Base-by-base conservation (phyloP, 2,329 filamentous ascomycete species). In the Aspergillus quadrilineatus region DNA sequence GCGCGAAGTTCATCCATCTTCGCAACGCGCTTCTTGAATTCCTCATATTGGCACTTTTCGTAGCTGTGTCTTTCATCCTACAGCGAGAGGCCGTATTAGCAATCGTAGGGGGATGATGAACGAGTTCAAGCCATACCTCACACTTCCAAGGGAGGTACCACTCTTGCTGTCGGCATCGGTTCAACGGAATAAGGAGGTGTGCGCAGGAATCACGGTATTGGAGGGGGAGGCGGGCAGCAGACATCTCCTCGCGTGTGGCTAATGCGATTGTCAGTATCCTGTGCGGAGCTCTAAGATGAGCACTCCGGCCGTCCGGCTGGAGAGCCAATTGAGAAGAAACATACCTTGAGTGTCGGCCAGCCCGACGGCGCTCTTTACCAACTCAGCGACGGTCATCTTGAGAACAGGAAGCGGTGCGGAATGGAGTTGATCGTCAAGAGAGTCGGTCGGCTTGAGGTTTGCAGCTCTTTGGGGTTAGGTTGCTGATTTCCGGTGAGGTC, bases 81-180 rank as follows among this genome's bases (percentile, higher is more conserved):
- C 58, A 47, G 48, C 26, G 48, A 45, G 46, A 49, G 60, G 32
- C 47, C 53, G 26, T n/a, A 42, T 43, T 17, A 52, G 50, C 34
- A 43, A 37, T 9, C 39, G 43, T 32, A 28, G 22, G 36, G 6
- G 12, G 37, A 49, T 37, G 6, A 49, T 48, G 48, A 26, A 22
- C 14, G 36, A 36, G 17, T 7, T 9, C 30, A 42, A 17, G 45
- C 69, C 88, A 67, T 84, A 97, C 94, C 84, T 90, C 86, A 77
- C 94, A 99, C 83, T 96, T 97, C 94, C 94, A 99, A 15, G 92
- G 92, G 69, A 97, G 79, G 77, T 96, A 99, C 81, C 89, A 97
- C 62, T 91, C 89, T 67, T 95, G 88, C 77, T 85, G 84, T 61
- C 94, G 92, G 83, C 94, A 99, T 71, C 89, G 89, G 81, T 99